Percentiles rank a stretch among this genome's conserved stretches.
phyloP scores from a whole-genome alignment of 352 stramenopile species.

The Globisporangium nagaii region DNA sequence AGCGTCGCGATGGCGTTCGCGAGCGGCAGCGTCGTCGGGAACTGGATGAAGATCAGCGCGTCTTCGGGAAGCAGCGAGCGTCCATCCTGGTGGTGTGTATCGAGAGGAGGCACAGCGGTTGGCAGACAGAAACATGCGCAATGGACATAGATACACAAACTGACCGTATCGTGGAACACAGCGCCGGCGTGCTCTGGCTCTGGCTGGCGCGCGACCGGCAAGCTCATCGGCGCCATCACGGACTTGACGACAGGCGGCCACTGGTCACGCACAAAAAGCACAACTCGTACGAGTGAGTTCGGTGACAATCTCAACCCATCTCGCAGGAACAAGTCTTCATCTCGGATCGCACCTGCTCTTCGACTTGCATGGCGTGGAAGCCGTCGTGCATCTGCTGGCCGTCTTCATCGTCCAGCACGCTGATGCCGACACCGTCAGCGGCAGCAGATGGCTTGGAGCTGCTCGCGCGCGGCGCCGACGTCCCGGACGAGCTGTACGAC shows the following conservation, averaged over 20 bases:
- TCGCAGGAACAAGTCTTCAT: too few relatives aligned
- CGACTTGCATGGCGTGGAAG: conserved; percentile 49
- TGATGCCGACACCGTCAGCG: conserved; percentile 79
- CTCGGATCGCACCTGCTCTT: conserved; percentile 43
- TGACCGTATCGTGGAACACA: conserved; percentile 56
- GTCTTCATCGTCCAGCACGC: conserved; percentile 74
- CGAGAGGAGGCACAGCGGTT: too few relatives aligned
- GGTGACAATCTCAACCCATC: too few relatives aligned
- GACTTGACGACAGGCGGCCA: conserved; percentile 80
- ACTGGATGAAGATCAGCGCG: conserved; percentile 76
- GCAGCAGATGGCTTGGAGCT: conserved; percentile 43
- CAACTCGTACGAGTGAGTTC: neutral
- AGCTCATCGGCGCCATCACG: conserved; percentile 76
- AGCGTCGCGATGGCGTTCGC: conserved; percentile 33
- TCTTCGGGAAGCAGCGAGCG: conserved; percentile 57
- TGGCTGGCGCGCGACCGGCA: conserved; percentile 60
- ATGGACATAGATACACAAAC: too few relatives aligned
- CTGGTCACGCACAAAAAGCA: conserved; percentile 7
- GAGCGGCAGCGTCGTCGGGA: conserved; percentile 78
- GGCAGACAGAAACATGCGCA: too few relatives aligned
- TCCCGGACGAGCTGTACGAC: conserved; percentile 53
- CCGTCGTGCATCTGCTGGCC: conserved; percentile 30
- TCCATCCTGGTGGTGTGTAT: conserved; percentile 34
- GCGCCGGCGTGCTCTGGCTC: conserved; percentile 54
- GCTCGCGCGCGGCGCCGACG: conserved; percentile 26